phyloP scores from a whole-genome alignment of 148 eudicot species.

The Mesembryanthemum crystallinum region DNA sequence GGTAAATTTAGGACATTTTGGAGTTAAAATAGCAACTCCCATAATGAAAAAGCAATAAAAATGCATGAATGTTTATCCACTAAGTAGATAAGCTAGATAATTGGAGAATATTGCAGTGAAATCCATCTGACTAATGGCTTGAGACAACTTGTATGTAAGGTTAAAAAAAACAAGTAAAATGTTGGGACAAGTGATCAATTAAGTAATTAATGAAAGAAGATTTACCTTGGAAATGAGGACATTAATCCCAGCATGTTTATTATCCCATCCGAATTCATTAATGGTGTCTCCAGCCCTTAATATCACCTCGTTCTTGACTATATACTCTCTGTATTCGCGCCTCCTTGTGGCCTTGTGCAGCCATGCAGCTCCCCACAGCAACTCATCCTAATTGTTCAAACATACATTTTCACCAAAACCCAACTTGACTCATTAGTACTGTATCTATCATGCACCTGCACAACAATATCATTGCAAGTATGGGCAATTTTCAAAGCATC shows the following conservation, averaged over 20 bases:
- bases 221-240: constrained; percentile 86
- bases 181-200: neutral
- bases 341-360: constrained; percentile 87
- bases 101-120: neutral
- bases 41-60: no score
- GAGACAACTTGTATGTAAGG: neutral
- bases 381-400: constrained; percentile 92
- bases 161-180: no score
- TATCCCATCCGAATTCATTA: constrained; percentile 97
- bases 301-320: constrained; percentile 73
- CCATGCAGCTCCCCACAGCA: constrained; percentile 99
- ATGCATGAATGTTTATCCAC: no score
- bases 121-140: neutral
- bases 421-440: neutral
- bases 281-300: constrained; percentile 80
- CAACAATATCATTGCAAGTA: no score
- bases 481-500: no score
- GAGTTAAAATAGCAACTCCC: no score
- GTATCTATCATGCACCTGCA: no score
- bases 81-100: neutral
- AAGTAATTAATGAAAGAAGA: neutral
- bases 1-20: no score
- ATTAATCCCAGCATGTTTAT: constrained; percentile 95
- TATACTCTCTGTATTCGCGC: constrained; percentile 75
- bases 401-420: no score